Base-by-base conservation (phyloP, 352 stramenopile genomes). In the Globisporangium nunn region DNA sequence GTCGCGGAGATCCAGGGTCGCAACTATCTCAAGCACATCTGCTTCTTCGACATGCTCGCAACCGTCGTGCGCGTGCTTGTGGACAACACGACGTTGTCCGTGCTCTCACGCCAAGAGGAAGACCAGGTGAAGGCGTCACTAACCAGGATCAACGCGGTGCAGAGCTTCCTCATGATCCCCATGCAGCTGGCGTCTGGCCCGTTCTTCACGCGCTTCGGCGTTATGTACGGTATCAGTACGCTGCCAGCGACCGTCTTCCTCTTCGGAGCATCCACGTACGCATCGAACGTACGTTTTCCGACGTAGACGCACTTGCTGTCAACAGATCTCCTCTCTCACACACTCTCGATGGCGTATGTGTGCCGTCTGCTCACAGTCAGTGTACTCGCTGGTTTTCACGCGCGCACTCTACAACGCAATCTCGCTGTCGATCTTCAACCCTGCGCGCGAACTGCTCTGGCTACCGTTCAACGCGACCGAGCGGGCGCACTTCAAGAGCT, bases 151-250 rank as follows among this genome's bases (percentile, higher is more conserved):
- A 94, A 91, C 58, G 81, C 80, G n/a, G 58, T 90, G 15, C 85
- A 94, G 59, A 94, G 85, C 54, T 78, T 91, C 30, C 64, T 94
- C 28, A 94, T 94, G 85, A 91, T 94, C 53, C 85, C 85, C 14
- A 77, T 94, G 68, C 85, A 94, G 49, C 54, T 93, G 14, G 65
- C 79, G 2, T 91, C 85, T 0, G 85, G 85, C 4, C 72, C 81
- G 4, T 87, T 93, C 45, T 94, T 93, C 67, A 88, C 79, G 23
- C 82, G 77, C 31, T 93, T 93, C 66, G 84, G 84, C 31, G 84
- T 92, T 50, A 91, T 94, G 81, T 90, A 91, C 54, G 84, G 81
- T 7, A 91, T 94, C 51, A 74, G 68, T 2, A 66, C 83, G 62
- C 68, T 94, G 5, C 85, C 85, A 0, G 62, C 89, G 8, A 74